Conservation (phyloP, 495 filamentous ascomycete species). For the Aspergillus baeticus region DNA sequence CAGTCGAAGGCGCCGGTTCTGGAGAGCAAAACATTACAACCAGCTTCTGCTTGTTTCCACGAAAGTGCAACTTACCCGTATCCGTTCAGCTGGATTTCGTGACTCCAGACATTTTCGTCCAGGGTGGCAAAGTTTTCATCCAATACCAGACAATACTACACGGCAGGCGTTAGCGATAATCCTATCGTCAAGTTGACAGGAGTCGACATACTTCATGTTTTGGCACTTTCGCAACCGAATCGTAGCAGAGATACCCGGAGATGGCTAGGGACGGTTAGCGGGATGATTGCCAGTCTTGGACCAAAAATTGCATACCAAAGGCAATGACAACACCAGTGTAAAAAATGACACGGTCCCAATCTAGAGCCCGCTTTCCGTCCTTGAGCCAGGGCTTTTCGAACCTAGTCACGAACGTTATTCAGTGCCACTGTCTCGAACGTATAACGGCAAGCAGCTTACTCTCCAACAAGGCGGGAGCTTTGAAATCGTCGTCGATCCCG, state of each 20-base stretch:
- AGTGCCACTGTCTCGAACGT: background rate
- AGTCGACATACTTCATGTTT: background rate
- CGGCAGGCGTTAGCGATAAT: too few relatives aligned
- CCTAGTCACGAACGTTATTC: background rate
- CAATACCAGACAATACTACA: conserved; percentile 1
- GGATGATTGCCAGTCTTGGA: background rate
- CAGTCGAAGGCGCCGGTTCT: conserved; percentile 6
- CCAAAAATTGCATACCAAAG: background rate
- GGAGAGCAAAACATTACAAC: too few relatives aligned
- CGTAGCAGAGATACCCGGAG: background rate
- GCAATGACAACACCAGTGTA: background rate
- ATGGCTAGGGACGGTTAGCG: background rate
- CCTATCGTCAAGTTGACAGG: too few relatives aligned
- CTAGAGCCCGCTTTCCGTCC: background rate
- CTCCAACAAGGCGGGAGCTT: background rate
- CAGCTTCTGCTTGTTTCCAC: too few relatives aligned
- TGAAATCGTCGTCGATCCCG: background rate
- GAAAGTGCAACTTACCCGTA: background rate
- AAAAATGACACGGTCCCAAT: conserved; percentile 6
- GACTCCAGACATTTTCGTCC: background rate
- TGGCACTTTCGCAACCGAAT: background rate
- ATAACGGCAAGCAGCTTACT: background rate
- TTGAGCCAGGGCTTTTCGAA: conserved; percentile 1
- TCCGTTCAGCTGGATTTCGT: conserved; percentile 4
- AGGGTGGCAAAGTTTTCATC: conserved; percentile 2